Base-by-base conservation (phyloP, 805 yeast species). In the Candida ortonii region DNA sequence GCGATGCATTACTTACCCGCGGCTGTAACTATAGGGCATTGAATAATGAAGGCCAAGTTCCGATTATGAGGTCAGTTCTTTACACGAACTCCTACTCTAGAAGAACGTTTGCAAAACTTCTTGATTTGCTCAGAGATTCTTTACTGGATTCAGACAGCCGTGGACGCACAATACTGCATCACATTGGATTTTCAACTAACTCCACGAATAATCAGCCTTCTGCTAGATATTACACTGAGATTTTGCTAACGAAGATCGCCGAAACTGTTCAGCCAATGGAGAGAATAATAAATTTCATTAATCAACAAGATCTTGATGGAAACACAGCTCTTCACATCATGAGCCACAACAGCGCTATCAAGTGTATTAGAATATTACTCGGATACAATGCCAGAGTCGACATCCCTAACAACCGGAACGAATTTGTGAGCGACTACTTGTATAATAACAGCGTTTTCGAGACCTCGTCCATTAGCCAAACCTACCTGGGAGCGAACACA, bases 51-150 rank as follows among this genome's bases (percentile, higher is more conserved):
- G 96, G 96, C 0, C 86, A 89, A 53, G 89, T 88, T 15, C 94
- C 97, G 4, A 65, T 93, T 23, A 83, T 90, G 62, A 76, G 95
- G 49, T 69, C 93, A 16, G 84, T 90, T 2, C 68, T 80, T 48
- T 93, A 88, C 64, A 89, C 95, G 32, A 93, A 93, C 62, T 83
- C 95, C 36, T 88, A 73, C 57, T 83, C 85, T 20, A 70, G 84
- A 44, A 73, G 88, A 42, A 77, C 90, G 11, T 90, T 93, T 52
- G 83, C 93, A 4, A 74, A 72, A 44, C 73, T 90, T 2, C 73
- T 87, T 31, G 93, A 85, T 34, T 64, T 88, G 29, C 67, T 93
- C 32, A 79, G 80, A 39, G 81, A 80, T 36, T 81, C 93, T 7
- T 68, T 86, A n/a, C 76, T 84, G 44, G 84, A 82, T 55, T 70